Base-by-base conservation (phyloP, 2,329 filamentous ascomycete genomes). In the Diplodia corticola region DNA sequence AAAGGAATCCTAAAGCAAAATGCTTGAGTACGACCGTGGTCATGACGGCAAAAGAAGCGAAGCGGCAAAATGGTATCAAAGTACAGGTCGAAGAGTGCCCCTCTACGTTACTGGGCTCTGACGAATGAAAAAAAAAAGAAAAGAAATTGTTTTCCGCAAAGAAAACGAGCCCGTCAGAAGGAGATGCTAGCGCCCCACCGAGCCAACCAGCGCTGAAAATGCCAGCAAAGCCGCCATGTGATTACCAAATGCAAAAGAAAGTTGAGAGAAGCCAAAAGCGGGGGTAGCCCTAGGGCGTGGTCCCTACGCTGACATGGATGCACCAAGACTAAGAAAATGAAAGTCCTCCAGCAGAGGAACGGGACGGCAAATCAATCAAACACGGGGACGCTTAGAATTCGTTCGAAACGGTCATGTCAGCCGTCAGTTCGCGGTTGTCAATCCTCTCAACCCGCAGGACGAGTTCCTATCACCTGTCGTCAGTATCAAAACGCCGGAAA, bases 381-480 rank as follows among this genome's bases (percentile, higher is more conserved):
- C n/a, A 57, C 26, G 44, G 53, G 28, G n/a, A 13, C 40, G 26
- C 35, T 66, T 66, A 66, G 57, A 66, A 61, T 35, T 66, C 64
- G 20, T 61, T 66, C 33, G 64, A 60, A 51, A 66, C 64, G 48
- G 54, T 61, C 64, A 66, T 66, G 30, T 60, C 55, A 50, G 46
- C 64, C 46, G 64, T 66, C 57, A 78, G 68, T 66, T 79, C 76
- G 53, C 77, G 77, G 37, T 72, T 75, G 65, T 79, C 77, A 51
- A 80, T 79, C 53, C 75, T 75, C 53, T 79, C 77, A 51, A 80
- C 77, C 17, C 78, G 76, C 30, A 79, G 73, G 54, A 79, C 76
- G 22, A 80, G 75, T 72, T 80, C 78, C 78, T 79, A 5, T 17
- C 4, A 40, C 64, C 13, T 15, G 5, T 44, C 5, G 33, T 59